Base-by-base conservation (phyloP, 2,329 filamentous ascomycete species). In the Cryphonectria naterciae region DNA sequence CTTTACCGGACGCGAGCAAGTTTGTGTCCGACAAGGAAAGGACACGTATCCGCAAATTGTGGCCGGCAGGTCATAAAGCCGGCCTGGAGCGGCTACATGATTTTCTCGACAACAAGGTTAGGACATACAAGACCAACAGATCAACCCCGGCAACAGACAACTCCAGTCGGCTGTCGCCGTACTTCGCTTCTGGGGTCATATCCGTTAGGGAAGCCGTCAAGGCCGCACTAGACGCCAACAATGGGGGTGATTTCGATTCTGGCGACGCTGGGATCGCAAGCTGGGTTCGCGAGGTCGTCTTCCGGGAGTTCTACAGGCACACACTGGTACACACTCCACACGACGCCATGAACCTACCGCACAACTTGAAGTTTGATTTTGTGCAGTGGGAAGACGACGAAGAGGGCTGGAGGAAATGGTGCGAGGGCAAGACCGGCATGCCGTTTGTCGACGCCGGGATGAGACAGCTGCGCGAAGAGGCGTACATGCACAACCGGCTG, bases 351-450 rank as follows among this genome's bases (percentile, higher is more conserved):
- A 89, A 89, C 79, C 92, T 92, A 75, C 89, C 90, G 1, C 92
- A 92, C 83, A 93, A 93, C 75, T 89, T 88, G 71, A 89, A 92
- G 76, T 92, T 91, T 78, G 88, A 88, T 54, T 87, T 91, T 68
- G 87, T 93, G 54, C 78, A 85, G 69, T 93, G 91, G 91, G 88
- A 91, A 74, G 89, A 91, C 76, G 82, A 90, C 76, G 75, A 81
- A 11, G 82, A 84, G 10, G 82, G 85, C 2, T 92, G 93, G 80
- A 72, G 81, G 28, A 85, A 85, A 22, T 93, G 91, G 90, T 85
- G 83, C 64, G 79, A 86, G 67, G 90, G 90, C 1, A 81, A 78
- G 65, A 92, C 90, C 0, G 90, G 90, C 0, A 89, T 86, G 74
- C 90, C 90, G 0, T 88, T 92, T 68, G 87, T 92, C 41, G 90